A percentile compares a stretch with the other conserved stretches of the same genome.
These are phyloP conservation scores for Coccomyxa sp. DNA, from an alignment of 139 green algal species.

Conservation along the genomic window DNA sequence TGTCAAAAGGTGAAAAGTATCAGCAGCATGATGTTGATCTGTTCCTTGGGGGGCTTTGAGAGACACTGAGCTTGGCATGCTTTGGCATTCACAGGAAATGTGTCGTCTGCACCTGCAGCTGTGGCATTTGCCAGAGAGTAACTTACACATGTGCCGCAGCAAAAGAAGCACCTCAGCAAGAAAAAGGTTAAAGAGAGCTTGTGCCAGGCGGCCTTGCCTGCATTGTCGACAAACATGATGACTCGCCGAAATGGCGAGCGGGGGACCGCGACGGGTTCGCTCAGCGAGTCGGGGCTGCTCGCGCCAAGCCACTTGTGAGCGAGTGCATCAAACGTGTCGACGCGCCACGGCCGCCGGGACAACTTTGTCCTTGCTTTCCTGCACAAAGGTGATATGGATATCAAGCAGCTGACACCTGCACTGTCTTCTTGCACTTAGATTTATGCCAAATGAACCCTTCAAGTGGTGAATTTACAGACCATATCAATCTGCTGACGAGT, in stretches of 20 bases:
- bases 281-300: background rate
- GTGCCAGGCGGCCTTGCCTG: background rate
- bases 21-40: too few relatives aligned
- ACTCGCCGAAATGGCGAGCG: conserved; percentile 57
- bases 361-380: conserved; percentile 56
- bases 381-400: background rate
- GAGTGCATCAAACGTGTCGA: conserved; percentile 78
- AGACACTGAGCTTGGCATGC: too few relatives aligned
- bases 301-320: conserved; percentile 9
- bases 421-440: too few relatives aligned
- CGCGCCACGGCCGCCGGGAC: conserved; percentile 77
- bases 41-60: too few relatives aligned
- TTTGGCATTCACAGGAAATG: too few relatives aligned
- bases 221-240: conserved; percentile 98
- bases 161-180: background rate
- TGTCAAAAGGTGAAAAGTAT: background rate
- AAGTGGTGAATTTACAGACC: too few relatives aligned
- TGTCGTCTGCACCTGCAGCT: too few relatives aligned
- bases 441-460: too few relatives aligned
- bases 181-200: background rate
- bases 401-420: background rate
- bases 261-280: conserved; percentile 9
- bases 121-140: too few relatives aligned
- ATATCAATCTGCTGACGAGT: too few relatives aligned
- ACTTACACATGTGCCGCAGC: background rate